Conservation (phyloP, 805 yeast species). For the Candida maris region DNA sequence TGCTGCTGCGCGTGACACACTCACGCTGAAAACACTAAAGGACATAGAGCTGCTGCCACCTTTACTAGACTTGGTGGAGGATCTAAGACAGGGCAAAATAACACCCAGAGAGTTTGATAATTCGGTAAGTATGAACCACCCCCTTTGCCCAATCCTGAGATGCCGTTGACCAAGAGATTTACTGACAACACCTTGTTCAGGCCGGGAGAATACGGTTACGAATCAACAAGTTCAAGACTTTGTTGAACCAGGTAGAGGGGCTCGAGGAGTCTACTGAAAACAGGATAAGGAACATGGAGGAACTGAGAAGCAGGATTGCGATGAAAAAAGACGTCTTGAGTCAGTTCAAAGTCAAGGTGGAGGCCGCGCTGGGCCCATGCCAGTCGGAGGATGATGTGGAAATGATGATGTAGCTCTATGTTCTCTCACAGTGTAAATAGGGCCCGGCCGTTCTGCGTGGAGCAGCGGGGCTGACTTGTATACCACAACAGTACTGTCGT, state of each 20-base stretch:
- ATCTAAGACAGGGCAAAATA: conserved; percentile 36
- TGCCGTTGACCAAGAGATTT: no score
- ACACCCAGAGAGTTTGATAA: conserved; percentile 43
- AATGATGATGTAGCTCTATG: no score
- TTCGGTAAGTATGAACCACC: conserved; percentile 30
- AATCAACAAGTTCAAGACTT: conserved; percentile 33
- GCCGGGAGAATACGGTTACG: conserved; percentile 45
- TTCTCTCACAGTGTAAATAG: no score
- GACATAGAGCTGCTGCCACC: conserved; percentile 37
- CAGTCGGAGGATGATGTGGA: conserved; percentile 1
- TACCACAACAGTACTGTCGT: no score
- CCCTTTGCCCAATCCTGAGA: no score
- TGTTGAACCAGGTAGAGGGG: conserved; percentile 42
- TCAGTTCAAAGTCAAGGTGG: conserved; percentile 20
- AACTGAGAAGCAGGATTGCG: conserved; percentile 31
- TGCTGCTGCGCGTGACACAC: conserved; percentile 18
- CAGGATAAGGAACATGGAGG: conserved; percentile 31
- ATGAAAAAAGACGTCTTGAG: conserved; percentile 25
- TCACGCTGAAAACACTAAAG: conserved; percentile 29
- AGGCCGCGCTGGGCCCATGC: conserved; percentile 1
- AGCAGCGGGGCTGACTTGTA: no score
- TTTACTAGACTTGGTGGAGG: conserved; percentile 38
- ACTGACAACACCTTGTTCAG: conserved; percentile 13
- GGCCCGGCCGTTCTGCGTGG: no score
- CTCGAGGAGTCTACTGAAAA: conserved; percentile 40